These are phyloP conservation scores for Amaranthus hypochondriacus DNA, from an alignment of 148 eudicot species.

Conservation along the genomic window DNA sequence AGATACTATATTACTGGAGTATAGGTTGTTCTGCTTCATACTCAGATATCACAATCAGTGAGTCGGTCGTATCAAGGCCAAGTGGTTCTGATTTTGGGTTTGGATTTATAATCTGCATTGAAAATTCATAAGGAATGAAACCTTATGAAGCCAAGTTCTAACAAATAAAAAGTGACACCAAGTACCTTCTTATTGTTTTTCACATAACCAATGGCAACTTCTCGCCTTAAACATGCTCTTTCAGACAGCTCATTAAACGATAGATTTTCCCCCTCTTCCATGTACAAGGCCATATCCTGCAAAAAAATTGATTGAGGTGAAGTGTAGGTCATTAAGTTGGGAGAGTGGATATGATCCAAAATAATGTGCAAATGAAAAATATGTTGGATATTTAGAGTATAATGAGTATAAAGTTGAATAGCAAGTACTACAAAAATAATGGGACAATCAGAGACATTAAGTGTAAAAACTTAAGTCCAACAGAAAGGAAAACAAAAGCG, in stretches of 20 bases:
- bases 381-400: not conserved
- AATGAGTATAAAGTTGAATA: no score
- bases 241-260: constrained; percentile 78
- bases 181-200: constrained; percentile 69
- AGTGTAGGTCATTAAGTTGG: not conserved
- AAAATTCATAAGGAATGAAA: not conserved
- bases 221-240: constrained; percentile 73
- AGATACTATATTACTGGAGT: constrained; percentile 16
- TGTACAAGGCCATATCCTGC: constrained; percentile 74
- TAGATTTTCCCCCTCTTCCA: constrained; percentile 76
- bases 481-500: no score
- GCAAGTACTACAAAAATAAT: no score
- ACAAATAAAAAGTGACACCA: not conserved
- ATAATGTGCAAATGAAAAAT: not conserved
- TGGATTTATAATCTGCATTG: constrained; percentile 77
- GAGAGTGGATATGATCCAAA: not conserved
- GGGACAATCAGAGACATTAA: no score
- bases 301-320: constrained; percentile 1
- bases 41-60: constrained; percentile 87
- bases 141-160: not conserved
- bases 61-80: constrained; percentile 52
- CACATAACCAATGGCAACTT: constrained; percentile 89
- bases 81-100: constrained; percentile 74
- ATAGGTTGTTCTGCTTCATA: constrained; percentile 87
- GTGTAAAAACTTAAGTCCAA: no score